Percentiles rank a stretch among this genome's conserved stretches.
Conservation (phyloP, 2,329 filamentous ascomycete genomes). For the Emydomyces testavorans region DNA sequence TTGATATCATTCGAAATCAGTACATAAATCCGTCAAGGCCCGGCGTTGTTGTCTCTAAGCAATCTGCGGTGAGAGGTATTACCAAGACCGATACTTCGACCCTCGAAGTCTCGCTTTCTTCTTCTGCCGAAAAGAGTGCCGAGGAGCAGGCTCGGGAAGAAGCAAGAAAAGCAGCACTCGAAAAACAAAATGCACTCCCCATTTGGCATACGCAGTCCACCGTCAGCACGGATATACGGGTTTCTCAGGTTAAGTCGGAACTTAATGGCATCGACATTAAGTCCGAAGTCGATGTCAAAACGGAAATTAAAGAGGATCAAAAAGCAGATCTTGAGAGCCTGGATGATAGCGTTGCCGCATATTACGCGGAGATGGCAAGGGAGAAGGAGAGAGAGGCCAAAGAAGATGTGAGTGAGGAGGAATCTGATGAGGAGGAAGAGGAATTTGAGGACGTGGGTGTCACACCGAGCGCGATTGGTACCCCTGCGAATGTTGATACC, state of each 20-base stretch:
- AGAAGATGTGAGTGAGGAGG: constrained; percentile 31
- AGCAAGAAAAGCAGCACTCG: constrained; percentile 38
- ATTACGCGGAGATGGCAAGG: constrained; percentile 37
- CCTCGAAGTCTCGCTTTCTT: constrained; percentile 41
- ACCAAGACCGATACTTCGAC: constrained; percentile 36
- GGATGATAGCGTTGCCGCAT: constrained; percentile 38
- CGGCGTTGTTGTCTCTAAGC: constrained; percentile 32
- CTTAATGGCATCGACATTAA: constrained; percentile 17
- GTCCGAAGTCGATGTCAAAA: constrained; percentile 21
- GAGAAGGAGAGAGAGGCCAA: constrained; percentile 34
- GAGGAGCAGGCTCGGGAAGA: constrained; percentile 39
- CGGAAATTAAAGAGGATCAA: constrained; percentile 31
- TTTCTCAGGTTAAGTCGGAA: constrained; percentile 12
- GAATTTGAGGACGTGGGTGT: constrained; percentile 18
- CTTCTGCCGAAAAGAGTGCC: constrained; percentile 38
- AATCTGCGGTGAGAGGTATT: constrained; percentile 32
- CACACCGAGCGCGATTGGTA: constrained; percentile 25
- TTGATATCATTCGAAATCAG: constrained; percentile 36
- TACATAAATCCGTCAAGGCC: constrained; percentile 33
- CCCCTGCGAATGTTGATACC: constrained; percentile 22
- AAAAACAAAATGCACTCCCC: constrained; percentile 42
- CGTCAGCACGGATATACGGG: constrained; percentile 22
- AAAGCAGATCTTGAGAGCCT: constrained; percentile 32
- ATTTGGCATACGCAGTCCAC: constrained; percentile 44
- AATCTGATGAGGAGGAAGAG: constrained; percentile 18